phyloP scores from a whole-genome alignment of 116 monocot species.

The Cymodocea nodosa region DNA sequence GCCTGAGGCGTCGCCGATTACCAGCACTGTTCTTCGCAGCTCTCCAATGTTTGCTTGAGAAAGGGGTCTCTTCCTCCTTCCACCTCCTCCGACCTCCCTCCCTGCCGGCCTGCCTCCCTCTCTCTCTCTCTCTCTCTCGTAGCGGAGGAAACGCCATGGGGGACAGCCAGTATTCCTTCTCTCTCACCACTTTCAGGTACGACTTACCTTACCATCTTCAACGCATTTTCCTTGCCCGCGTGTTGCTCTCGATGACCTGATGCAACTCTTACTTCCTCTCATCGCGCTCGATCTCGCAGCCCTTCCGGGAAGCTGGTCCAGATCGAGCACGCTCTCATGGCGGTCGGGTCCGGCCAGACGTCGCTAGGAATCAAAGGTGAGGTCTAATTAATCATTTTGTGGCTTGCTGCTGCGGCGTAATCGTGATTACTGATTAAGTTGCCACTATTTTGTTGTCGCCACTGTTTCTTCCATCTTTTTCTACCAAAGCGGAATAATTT shows the following conservation, averaged over 20 bases:
- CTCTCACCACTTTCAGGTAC: conserved; percentile 98
- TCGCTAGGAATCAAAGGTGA: conserved; percentile 98
- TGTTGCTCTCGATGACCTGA: not conserved
- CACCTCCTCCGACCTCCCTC: not conserved
- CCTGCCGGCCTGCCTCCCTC: not conserved
- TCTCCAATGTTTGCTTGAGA: not conserved
- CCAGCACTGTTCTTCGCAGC: too few species aligned
- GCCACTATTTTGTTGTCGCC: not conserved
- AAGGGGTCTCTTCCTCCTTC: not conserved
- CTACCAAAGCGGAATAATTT: not conserved
- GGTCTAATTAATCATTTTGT: not conserved
- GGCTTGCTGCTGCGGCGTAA: too few species aligned
- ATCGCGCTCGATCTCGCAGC: conserved; percentile 15
- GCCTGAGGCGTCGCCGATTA: too few species aligned
- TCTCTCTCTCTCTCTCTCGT: not conserved
- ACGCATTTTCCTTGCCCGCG: not conserved
- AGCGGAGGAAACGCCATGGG: conserved; percentile 38
- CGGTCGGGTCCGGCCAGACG: conserved; percentile 98
- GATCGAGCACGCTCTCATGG: conserved; percentile 92
- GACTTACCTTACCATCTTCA: not conserved
- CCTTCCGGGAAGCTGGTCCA: conserved; percentile 98
- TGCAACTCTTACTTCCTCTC: not conserved
- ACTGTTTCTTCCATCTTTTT: too few species aligned
- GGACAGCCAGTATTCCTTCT: conserved; percentile 96
- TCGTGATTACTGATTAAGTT: too few species aligned